Base-by-base conservation (phyloP, 306 rosid species). In the Vicia sativa region DNA sequence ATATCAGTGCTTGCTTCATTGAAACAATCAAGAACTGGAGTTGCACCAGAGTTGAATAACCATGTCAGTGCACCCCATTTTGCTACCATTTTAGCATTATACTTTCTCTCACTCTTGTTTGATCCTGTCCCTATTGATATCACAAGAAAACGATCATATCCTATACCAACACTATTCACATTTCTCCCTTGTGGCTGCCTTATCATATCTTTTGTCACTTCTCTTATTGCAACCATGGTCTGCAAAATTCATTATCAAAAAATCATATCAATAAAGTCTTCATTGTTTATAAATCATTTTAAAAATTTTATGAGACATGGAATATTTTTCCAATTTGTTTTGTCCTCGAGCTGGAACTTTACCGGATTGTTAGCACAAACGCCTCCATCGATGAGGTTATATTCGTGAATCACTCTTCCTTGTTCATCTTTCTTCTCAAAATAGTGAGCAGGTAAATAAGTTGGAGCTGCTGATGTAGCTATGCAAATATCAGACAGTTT, bases 121-220 rank as follows among this genome's bases (percentile, higher is more conserved):
- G 84, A 62, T 9, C 88, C 91, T 1, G 91, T 81, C 29, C 91
- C 87, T 3, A 86, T 0, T 1, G 91, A 83, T 7, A 86, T 26
- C 25, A 83, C 81, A 0, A 83, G 76, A 58, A 86, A 74, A 7
- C 84, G 81, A 41, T 68, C 38, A 56, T 25, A 81, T 0, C 66
- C 82, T 69, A 65, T 26, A 2, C 79, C 57, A 12, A 8, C 46
- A 42, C 4, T 12, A 16, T 46, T 56, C 2, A 38, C 56, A 5
- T 11, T 15, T 9, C 4, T 6, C 14, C 64, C 68, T 31, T 65
- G 63, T 57, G 74, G 79, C 8, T 72, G 77, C 60, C 79, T 66
- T 21, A 49, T 41, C 2, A 71, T 52, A 44, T 83, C 44, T 52
- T 54, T 80, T 0, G 23, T 58, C 63, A 78, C 83, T 76, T 86